Base-by-base conservation (phyloP, 1,139 yeast genomes). In the Pneumocystis jirovecii region DNA sequence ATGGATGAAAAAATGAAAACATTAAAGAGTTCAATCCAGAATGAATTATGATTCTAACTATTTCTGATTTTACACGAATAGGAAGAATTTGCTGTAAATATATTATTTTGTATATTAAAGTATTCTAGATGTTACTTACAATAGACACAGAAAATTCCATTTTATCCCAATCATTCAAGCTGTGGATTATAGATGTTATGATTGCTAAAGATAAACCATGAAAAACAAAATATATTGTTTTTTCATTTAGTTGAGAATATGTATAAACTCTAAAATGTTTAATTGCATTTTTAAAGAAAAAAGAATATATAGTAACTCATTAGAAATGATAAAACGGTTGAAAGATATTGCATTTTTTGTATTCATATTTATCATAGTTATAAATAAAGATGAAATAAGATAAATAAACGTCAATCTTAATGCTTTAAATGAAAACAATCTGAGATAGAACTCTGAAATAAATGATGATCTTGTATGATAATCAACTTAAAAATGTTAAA, bases 181-280 rank as follows among this genome's bases (percentile, higher is more conserved):
- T 71, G 71, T 84, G 89, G 67, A 82, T 82, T 1, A 79, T 68
- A 4, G 86, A 73, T 72, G 86, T 87, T 10, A 80, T 65, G 0
- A 79, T 61, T 0, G 86, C 83, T 19, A 77, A 69, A 45, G 78
- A 73, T 7, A 79, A 70, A 1, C 79, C 71, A 65, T 77, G 78
- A 67, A 74, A 76, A 79, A 82, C 81, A 70, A 77, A 80, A 71
- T 79, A 85, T 3, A 85, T 79, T 77, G 82, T 83, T 66, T 81
- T 79, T 72, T 86, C 93, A 71, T 85, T 87, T 65, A 85, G 73
- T 64, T 81, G 78, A 0, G 87, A 85, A 66, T 78, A 79, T 65
- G 81, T 81, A 64, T 77, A 83, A 77, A 69, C 66, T 42, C 70
- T 67, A 37, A 45, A 39, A 8, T 75, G 15, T 60, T 42, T 50